Evolutionary conservation across 305 asterid species (phyloP).

Genomic region (Euphrasia arctica): DNA sequence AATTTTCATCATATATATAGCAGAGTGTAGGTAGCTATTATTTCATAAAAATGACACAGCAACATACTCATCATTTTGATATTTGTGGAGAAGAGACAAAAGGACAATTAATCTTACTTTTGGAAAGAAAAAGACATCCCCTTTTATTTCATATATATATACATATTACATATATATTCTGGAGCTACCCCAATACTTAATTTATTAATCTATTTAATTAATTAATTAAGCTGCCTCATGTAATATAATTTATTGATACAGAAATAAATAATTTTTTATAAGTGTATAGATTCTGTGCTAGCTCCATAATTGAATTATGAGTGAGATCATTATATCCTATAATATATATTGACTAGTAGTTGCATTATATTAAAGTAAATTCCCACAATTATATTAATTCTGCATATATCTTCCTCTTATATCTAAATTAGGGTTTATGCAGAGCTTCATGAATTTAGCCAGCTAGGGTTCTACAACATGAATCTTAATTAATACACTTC

Average conservation of each 20-base stretch:
- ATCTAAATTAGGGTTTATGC: slow-evolving; percentile 32
- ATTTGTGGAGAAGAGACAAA: slow-evolving; percentile 35
- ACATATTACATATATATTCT: too few relatives aligned
- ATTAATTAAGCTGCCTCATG: too few relatives aligned
- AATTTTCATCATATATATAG: too few relatives aligned
- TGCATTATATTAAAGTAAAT: too few relatives aligned
- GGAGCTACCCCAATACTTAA: too few relatives aligned
- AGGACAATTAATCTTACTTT: slow-evolving; percentile 31
- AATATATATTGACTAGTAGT: neutral
- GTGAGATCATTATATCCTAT: neutral
- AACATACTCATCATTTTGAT: slow-evolving; percentile 27
- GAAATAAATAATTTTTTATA: too few relatives aligned
- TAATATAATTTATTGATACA: too few relatives aligned
- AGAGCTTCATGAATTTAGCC: neutral
- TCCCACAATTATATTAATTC: too few relatives aligned
- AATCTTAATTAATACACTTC: too few relatives aligned
- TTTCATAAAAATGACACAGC: slow-evolving; percentile 30
- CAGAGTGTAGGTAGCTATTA: slow-evolving; percentile 6
- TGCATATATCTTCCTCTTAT: too few relatives aligned
- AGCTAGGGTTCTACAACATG: slow-evolving; percentile 30
- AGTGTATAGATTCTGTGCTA: slow-evolving; percentile 21
- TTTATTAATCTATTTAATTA: too few relatives aligned
- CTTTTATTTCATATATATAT: neutral
- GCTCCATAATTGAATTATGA: slow-evolving; percentile 14
- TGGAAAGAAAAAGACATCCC: slow-evolving; percentile 32